Conservation (phyloP, 805 yeast genomes). For the Starmerella sp. region DNA sequence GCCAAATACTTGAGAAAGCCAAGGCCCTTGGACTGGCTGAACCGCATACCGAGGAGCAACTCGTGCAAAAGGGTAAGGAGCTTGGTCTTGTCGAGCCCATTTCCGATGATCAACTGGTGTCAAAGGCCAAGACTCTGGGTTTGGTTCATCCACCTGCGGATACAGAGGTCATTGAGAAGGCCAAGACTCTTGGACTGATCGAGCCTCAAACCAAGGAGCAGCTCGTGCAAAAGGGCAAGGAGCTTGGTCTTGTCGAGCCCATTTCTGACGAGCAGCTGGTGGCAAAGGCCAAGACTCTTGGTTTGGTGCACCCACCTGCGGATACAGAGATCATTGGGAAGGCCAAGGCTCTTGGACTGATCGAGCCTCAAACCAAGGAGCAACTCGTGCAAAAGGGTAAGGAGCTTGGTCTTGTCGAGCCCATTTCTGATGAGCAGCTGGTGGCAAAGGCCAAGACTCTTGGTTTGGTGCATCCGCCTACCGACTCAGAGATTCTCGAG, state of each 20-base stretch:
- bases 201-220: constrained; percentile 11
- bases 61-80: constrained; percentile 21
- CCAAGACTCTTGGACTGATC: constrained; percentile 18
- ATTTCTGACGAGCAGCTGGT: neutral
- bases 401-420: constrained; percentile 55
- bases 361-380: constrained; percentile 9
- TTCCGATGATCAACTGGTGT: constrained; percentile 2
- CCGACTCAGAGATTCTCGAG: neutral
- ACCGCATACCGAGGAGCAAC: constrained; percentile 39
- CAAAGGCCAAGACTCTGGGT: constrained; percentile 15
- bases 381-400: constrained; percentile 50
- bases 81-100: constrained; percentile 28
- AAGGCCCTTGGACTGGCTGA: constrained; percentile 22
- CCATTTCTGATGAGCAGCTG: constrained; percentile 29
- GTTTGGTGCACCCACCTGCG: neutral
- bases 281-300: neutral
- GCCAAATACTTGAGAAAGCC: constrained; percentile 17
- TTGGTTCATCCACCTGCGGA: constrained; percentile 15
- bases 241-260: constrained; percentile 5
- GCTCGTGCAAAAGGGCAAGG: constrained; percentile 20
- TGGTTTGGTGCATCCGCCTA: constrained; percentile 8
- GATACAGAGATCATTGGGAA: neutral
- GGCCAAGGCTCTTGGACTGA: constrained; percentile 24
- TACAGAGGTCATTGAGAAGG: constrained; percentile 6
- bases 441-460: constrained; percentile 4